A percentile compares a stretch with the other conserved stretches of the same genome.
phyloP scores from a whole-genome alignment of 306 rosid genomes.

The Pachyrhizus erosus region DNA sequence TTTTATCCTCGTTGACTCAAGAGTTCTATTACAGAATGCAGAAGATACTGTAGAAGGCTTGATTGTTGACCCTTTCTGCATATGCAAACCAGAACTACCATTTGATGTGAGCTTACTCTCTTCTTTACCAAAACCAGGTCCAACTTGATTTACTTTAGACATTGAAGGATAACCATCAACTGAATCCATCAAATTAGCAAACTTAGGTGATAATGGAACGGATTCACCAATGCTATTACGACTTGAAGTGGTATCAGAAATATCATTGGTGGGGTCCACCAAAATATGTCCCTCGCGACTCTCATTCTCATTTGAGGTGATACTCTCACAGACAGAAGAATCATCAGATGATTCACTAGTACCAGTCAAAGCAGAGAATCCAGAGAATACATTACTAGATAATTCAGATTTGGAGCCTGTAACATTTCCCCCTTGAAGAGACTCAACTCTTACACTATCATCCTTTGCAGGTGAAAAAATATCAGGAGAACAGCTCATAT shows the following conservation, averaged over 20 bases:
- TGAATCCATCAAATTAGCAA: constrained; percentile 71
- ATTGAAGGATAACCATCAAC: constrained; percentile 51
- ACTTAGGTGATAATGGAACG: constrained; percentile 72
- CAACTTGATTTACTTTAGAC: constrained; percentile 47
- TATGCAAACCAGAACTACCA: constrained; percentile 44
- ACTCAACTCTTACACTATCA: constrained; percentile 52
- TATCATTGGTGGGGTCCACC: constrained; percentile 49
- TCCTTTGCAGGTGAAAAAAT: constrained; percentile 47
- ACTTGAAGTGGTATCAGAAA: constrained; percentile 41
- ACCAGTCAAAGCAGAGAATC: constrained; percentile 61
- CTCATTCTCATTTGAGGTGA: constrained; percentile 60
- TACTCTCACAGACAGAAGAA: constrained; percentile 69
- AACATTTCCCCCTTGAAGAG: constrained; percentile 45
- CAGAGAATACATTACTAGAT: constrained; percentile 70
- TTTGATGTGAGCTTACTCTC: constrained; percentile 41
- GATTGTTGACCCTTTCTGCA: constrained; percentile 42
- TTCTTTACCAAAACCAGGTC: constrained; percentile 44
- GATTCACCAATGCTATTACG: constrained; percentile 42
- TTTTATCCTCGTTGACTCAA: constrained; percentile 43
- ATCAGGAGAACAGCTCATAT: constrained; percentile 41
- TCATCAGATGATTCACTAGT: constrained; percentile 70
- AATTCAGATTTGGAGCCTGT: constrained; percentile 54
- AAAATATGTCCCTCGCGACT: constrained; percentile 57
- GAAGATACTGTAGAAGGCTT: constrained; percentile 57
- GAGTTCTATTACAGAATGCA: constrained; percentile 62